These are phyloP conservation scores for Anthracocystis panici-leucophaei DNA, from an alignment of 1,284 basidiomycete genomes.

Conservation along the genomic window DNA sequence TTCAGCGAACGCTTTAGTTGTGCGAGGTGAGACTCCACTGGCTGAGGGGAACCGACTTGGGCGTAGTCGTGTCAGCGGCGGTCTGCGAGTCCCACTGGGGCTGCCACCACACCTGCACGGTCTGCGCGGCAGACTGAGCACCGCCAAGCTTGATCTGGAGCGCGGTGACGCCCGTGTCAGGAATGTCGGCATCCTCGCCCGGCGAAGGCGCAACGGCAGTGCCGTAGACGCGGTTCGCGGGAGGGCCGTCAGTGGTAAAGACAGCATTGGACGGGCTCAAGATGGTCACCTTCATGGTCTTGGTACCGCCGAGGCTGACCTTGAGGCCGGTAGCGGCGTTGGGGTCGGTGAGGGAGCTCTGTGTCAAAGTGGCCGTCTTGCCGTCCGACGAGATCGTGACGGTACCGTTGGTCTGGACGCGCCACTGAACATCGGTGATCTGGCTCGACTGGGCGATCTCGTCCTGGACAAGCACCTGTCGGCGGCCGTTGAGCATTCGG, in stretches of 20 bases:
- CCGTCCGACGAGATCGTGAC: constrained; percentile 65
- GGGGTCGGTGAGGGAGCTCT: constrained; percentile 74
- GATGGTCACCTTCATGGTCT: constrained; percentile 73
- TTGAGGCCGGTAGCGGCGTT: constrained; percentile 73
- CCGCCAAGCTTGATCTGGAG: constrained; percentile 77
- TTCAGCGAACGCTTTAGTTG: constrained; percentile 37
- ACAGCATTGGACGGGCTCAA: constrained; percentile 75
- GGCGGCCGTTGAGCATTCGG: constrained; percentile 85
- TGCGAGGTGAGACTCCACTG: constrained; percentile 67
- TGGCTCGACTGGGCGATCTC: constrained; percentile 65
- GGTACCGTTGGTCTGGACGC: constrained; percentile 93
- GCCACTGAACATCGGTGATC: constrained; percentile 78
- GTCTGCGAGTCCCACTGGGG: constrained; percentile 62
- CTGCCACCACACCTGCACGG: constrained; percentile 68
- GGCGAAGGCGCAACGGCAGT: constrained; percentile 74
- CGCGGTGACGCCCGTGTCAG: constrained; percentile 83
- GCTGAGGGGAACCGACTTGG: constrained; percentile 59
- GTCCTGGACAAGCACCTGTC: constrained; percentile 81
- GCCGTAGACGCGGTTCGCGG: constrained; percentile 71
- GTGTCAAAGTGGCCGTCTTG: constrained; percentile 76
- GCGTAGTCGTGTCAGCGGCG: constrained; percentile 55
- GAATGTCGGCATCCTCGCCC: constrained; percentile 75
- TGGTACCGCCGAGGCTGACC: constrained; percentile 50
- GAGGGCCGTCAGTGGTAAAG: constrained; percentile 41
- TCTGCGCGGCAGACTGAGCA: constrained; percentile 71